A percentile compares a stretch with the other conserved stretches of the same genome.
Evolutionary conservation across 2,329 filamentous ascomycete genomes (phyloP).

Genomic region (Ceratocystis harringtonii): DNA sequence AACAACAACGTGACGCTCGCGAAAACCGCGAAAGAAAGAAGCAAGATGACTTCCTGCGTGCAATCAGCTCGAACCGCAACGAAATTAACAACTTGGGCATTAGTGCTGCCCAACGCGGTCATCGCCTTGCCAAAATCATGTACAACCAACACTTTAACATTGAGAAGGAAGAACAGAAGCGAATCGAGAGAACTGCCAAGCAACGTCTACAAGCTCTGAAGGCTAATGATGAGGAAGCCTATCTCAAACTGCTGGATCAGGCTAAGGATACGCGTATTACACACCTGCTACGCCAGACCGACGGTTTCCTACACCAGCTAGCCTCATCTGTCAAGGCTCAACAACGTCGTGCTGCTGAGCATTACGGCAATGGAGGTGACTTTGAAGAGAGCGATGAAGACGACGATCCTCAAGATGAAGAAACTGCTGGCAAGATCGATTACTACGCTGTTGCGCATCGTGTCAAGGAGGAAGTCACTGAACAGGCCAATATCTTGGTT

Average conservation of each 20-base stretch:
- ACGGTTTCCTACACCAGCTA: conserved; percentile 92
- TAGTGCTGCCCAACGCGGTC: conserved; percentile 56
- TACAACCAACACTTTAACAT: conserved; percentile 82
- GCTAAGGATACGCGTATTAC: conserved; percentile 99
- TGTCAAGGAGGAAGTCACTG: conserved; percentile 77
- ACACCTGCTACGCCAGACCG: conserved; percentile 88
- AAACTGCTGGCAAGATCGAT: conserved; percentile 69
- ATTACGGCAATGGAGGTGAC: conserved; percentile 62
- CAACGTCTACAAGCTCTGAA: conserved; percentile 98
- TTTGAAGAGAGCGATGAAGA: conserved; percentile 42
- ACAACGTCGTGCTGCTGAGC: conserved; percentile 67
- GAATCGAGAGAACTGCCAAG: conserved; percentile 92
- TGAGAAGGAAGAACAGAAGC: conserved; percentile 98
- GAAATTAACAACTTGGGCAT: conserved; percentile 57
- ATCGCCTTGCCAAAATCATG: conserved; percentile 85
- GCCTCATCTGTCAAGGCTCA: conserved; percentile 89
- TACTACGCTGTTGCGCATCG: conserved; percentile 98
- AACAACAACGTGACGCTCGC: conserved; percentile 91
- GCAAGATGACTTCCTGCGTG: conserved; percentile 78
- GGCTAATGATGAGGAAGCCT: conserved; percentile 97
- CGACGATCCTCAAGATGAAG: conserved; percentile 52
- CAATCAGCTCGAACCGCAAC: conserved; percentile 66
- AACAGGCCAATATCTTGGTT: conserved; percentile 72
- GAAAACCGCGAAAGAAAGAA: conserved; percentile 97
- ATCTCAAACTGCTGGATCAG: conserved; percentile 92